Base-by-base conservation (phyloP, 495 filamentous ascomycete species). In the Penicillium steckii region DNA sequence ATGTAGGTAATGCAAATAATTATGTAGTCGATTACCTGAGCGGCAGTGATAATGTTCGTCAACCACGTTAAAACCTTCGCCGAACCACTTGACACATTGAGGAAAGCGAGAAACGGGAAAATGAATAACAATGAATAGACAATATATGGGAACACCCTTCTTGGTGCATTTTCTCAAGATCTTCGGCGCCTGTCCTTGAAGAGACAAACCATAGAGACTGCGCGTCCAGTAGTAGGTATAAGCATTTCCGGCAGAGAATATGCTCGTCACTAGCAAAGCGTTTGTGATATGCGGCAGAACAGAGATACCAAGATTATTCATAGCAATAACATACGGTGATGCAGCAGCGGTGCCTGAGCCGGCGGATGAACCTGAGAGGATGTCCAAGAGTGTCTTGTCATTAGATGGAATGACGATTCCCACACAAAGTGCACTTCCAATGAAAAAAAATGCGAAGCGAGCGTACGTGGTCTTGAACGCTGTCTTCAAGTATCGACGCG, bases 281-380 rank as follows among this genome's bases (percentile, higher is more conserved):
- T 92, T 91, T 43, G 88, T 82, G 50, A 91, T 76, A 58, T 89
- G 76, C 0, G 88, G 88, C 1, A 94, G 74, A 3, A 83, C 76
- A 2, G 63, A 59, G 59, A 94, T 83, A 0, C 74, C 70, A 24
- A 93, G 71, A 21, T 85, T 78, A 53, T 85, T 74, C 89, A 95
- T 94, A 17, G 88, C 83, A 44, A 95, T 83, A 4, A 94, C 88
- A 61, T 91, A 93, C 0, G 89, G 89, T 23, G 80, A 85, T 23
- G 79, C 76, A 13, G 86, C 83, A 0, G 85, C 87, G 56, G 45
- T 65, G 50, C 73, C 75, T 1, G 68, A 66, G 23, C 68, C 67
- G 49, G 73, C 33, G 6, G 40, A 22, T 10, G 37, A 40, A 5
- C 58, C 58, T 18, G 40, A 38, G 19, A 78, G 4, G 71, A 77